Base-by-base conservation (phyloP, 768 basidiomycete species). In the Russula olivacea region DNA sequence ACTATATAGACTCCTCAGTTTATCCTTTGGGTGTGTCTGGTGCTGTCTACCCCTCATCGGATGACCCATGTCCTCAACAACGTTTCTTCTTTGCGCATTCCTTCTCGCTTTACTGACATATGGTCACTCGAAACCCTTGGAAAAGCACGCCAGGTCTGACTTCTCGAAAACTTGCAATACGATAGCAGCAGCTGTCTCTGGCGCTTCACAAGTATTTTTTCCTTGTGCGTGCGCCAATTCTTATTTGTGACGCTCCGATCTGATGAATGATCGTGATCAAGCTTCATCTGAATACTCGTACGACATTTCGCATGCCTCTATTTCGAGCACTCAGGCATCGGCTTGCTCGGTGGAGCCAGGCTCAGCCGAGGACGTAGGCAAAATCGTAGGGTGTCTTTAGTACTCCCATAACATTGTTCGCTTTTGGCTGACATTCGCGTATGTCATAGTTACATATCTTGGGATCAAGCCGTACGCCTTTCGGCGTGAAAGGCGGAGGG, bases 401-500 rank as follows among this genome's bases (percentile, higher is more conserved):
- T 28, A n/a, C 49, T n/a, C 10, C 9, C 19, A 15, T 25, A 4
- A 8, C 48, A 11, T 5, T 1, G 8, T 8, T 14, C 21, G 1
- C 7, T 43, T 43, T 43, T 43, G 1, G 41, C 19, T 19, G 41
- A 10, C 19, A 11, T 12, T 17, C 17, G 6, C 41, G 19, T 43
- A 34, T 43, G 10, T 23, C 1, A 7, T 40, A 66, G 64, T 8
- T 66, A 8, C 15, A 25, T n/a, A 63, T 66, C 30, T 32, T 66
- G n/a, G 61, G 56, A 36, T 63, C 61, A 10, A 38, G 30, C 0
- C 43, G 51, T 8, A 63, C 58, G 0, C 63, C 53, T 6, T 57
- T 61, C 10, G 64, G 41, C 0, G 61, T 68, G 36, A 72, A 71
- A 53, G 64, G 69, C 28, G 71, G 71, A 8, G 71, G 71, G 15